Percentiles rank a stretch among this genome's conserved stretches.
Evolutionary conservation across 2,329 filamentous ascomycete genomes (phyloP).

Genomic region (Samsoniella hepiali): DNA sequence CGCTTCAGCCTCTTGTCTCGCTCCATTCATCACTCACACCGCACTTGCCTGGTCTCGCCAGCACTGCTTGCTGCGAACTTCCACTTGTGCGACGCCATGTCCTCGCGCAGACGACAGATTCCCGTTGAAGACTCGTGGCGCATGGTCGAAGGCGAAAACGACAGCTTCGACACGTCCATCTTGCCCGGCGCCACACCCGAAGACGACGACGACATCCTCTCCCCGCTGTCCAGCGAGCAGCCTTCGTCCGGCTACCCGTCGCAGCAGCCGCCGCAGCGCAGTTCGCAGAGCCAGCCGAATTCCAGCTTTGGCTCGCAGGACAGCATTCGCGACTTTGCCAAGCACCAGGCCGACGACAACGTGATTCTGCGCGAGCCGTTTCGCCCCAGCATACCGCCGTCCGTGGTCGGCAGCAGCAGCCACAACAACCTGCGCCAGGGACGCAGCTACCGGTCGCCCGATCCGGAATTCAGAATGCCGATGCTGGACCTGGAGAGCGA

Average conservation of each 20-base stretch:
- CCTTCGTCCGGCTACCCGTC: conserved; percentile 41
- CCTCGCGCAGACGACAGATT: conserved; percentile 24
- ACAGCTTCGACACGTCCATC: conserved; percentile 57
- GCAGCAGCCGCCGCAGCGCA: conserved; percentile 32
- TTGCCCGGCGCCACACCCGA: conserved; percentile 42
- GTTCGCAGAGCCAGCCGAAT: conserved; percentile 38
- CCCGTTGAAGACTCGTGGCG: conserved; percentile 56
- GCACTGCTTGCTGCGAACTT: not conserved
- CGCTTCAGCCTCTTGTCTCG: not conserved
- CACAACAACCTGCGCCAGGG: conserved; percentile 18
- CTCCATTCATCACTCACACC: not conserved
- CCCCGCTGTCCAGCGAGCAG: conserved; percentile 38
- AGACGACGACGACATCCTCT: conserved; percentile 37
- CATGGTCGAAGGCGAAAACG: conserved; percentile 58
- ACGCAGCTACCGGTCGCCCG: conserved; percentile 38
- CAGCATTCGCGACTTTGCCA: conserved; percentile 52
- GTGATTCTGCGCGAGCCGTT: conserved; percentile 55
- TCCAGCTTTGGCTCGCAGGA: conserved; percentile 49
- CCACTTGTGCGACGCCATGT: conserved; percentile 12
- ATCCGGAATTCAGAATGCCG: conserved; percentile 55
- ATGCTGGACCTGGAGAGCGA: conserved; percentile 41
- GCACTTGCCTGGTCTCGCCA: not conserved
- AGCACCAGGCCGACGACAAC: conserved; percentile 52
- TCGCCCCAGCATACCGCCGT: conserved; percentile 48
- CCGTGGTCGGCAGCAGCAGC: conserved; percentile 23